phyloP scores from a whole-genome alignment of 2,329 filamentous ascomycete species.

The Fonsecaea pugnacius region DNA sequence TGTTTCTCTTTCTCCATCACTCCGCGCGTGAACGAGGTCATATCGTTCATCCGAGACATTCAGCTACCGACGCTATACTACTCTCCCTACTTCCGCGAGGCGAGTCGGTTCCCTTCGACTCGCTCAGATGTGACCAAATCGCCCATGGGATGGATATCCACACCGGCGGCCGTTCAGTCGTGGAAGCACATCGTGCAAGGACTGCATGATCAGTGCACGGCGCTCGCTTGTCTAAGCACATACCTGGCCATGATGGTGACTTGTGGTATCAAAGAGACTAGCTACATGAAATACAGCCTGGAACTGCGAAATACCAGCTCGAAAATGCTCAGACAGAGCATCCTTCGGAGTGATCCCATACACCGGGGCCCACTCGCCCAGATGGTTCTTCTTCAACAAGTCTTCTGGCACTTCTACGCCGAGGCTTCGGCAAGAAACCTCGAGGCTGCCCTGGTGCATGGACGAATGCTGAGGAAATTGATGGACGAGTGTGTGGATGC shows the following conservation, averaged over 20 bases:
- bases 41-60: conserved; percentile 13
- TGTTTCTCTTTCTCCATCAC: conserved; percentile 5
- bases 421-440: conserved; percentile 7
- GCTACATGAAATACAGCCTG: background rate
- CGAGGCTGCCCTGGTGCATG: conserved; percentile 5
- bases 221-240: conserved; percentile 6
- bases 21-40: conserved; percentile 7
- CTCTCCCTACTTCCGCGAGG: conserved; percentile 8
- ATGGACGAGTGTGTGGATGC: conserved; percentile 3
- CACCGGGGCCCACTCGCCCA: background rate
- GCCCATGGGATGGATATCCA: conserved; percentile 11
- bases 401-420: conserved; percentile 11
- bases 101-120: conserved; percentile 3
- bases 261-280: background rate
- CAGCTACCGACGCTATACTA: conserved; percentile 1
- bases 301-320: conserved; percentile 5
- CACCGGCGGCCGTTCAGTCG: background rate
- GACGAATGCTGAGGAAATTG: conserved; percentile 9
- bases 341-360: background rate
- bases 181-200: conserved; percentile 12
- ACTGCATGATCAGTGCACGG: conserved; percentile 11
- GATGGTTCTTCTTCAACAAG: conserved; percentile 3
- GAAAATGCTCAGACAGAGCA: conserved; percentile 6
- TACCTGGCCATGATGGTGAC: conserved; percentile 7
- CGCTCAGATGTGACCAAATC: conserved; percentile 2